Base-by-base conservation (phyloP, 192 early-diverging fungal species). In the Irineochytrium annulatum region DNA sequence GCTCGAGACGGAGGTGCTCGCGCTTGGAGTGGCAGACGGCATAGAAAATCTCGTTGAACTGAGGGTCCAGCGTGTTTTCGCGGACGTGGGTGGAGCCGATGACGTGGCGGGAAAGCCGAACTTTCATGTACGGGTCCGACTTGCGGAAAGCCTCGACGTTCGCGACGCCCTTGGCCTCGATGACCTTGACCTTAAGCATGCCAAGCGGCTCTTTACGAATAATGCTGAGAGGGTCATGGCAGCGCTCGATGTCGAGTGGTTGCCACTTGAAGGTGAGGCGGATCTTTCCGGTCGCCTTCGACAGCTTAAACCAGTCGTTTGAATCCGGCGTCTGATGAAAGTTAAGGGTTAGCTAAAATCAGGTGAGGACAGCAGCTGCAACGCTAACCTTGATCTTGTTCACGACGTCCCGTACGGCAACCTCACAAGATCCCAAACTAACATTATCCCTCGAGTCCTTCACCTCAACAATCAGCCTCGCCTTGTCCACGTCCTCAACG, bases 21-120 rank as follows among this genome's bases (percentile, higher is more conserved):
- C 77, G 77, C 22, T 84, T 70, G 4, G 88, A 84, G 62, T 88
- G 90, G 51, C 88, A 78, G 16, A 91, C 86, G 14, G 91, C 78
- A 60, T 91, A 94, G 32, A 90, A 81, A 24, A 83, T 84, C 75
- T 94, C 92, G 70, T 94, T 87, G 92, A 93, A 99, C 31, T 84
- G 80, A 1, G 96, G 96, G 52, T 92, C 84, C 56, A 95, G 67
- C 24, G 87, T 86, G 60, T 91, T 87, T 27, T 88, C 82, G 61
- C 91, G 89, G 63, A 86, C 79, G 30, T 89, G 84, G 14, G 92
- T 93, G 29, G 85, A 80, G 34, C 82, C 89, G 51, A 90, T 73
- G n/a, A 77, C 58, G 37, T 76, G 65, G 56, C 77, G 76, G 35
- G 77, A 76, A 28, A 87, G 72, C 65, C 83, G 73, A 19, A 97